A percentile compares a stretch with the other conserved stretches of the same genome.
Conservation (phyloP, 768 basidiomycete genomes). For the Pulveroboletus frians region DNA sequence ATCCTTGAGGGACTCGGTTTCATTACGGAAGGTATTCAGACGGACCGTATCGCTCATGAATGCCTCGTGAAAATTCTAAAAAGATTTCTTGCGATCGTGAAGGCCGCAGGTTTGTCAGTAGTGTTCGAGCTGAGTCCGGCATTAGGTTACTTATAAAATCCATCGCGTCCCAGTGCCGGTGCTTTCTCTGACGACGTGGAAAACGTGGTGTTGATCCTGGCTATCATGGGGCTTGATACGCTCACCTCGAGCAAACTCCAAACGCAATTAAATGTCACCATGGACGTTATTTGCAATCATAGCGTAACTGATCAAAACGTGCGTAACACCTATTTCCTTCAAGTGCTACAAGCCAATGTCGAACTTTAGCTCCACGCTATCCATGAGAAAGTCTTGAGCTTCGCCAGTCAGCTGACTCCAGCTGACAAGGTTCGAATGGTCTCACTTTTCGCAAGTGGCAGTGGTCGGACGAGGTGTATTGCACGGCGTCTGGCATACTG, state of each 20-base stretch:
- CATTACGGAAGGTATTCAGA: slow-evolving; percentile 8
- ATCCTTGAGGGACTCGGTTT: slow-evolving; percentile 35
- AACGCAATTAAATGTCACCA: slow-evolving; percentile 41
- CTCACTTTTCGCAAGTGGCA: slow-evolving; percentile 47
- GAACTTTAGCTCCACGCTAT: slow-evolving; percentile 42
- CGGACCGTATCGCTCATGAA: slow-evolving; percentile 12
- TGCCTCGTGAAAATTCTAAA: slow-evolving; percentile 33
- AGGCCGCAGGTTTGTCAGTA: slow-evolving; percentile 44
- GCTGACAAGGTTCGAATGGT: slow-evolving; percentile 48
- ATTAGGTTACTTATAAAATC: slow-evolving; percentile 1
- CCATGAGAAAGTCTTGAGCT: slow-evolving; percentile 41
- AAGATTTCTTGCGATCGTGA: slow-evolving; percentile 41
- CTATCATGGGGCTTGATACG: slow-evolving; percentile 55
- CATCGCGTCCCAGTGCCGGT: slow-evolving; percentile 29
- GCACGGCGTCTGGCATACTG: slow-evolving; percentile 54
- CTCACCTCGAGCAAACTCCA: slow-evolving; percentile 40
- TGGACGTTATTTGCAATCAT: slow-evolving; percentile 42
- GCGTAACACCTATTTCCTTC: slow-evolving; percentile 3
- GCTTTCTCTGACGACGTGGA: slow-evolving; percentile 39
- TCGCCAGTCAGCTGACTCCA: slow-evolving; percentile 38
- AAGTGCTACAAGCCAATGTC: neutral
- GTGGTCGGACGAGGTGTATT: slow-evolving; percentile 47
- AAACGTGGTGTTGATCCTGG: slow-evolving; percentile 44
- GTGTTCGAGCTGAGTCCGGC: neutral
- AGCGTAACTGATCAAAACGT: slow-evolving; percentile 32